Evolutionary conservation across 1,139 yeast genomes (phyloP).

Genomic region (Maudiozyma humilis): DNA sequence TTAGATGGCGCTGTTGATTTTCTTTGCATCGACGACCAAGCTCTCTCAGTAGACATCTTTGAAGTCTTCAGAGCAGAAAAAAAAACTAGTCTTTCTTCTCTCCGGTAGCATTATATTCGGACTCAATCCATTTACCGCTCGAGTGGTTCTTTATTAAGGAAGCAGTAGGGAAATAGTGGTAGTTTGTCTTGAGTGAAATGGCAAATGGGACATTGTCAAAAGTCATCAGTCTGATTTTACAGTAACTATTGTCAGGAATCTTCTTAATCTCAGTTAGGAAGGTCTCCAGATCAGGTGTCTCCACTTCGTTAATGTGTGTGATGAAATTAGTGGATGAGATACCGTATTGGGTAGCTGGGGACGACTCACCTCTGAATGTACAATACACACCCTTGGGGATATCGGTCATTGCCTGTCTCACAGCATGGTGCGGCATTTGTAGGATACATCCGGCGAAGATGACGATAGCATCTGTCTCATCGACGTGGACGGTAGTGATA

Average conservation of each 20-base stretch:
- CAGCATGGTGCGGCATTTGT: slow-evolving; percentile 63
- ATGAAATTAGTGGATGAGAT: slow-evolving; percentile 73
- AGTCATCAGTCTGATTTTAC: slow-evolving; percentile 71
- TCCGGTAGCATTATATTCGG: slow-evolving; percentile 28
- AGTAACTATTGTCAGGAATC: slow-evolving; percentile 73
- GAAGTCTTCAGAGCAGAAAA: neutral
- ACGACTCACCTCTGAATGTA: slow-evolving; percentile 63
- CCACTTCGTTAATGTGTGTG: slow-evolving; percentile 76
- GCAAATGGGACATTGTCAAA: slow-evolving; percentile 84
- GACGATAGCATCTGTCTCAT: slow-evolving; percentile 60
- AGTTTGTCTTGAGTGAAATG: slow-evolving; percentile 75
- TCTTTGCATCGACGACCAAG: too few species aligned
- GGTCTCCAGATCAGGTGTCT: slow-evolving; percentile 59
- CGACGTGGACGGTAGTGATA: slow-evolving; percentile 51
- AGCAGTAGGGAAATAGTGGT: slow-evolving; percentile 83
- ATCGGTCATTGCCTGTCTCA: slow-evolving; percentile 63
- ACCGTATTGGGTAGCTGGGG: slow-evolving; percentile 83
- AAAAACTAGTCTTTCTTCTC: slow-evolving; percentile 5
- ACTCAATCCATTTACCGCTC: slow-evolving; percentile 46
- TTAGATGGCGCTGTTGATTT: too few species aligned
- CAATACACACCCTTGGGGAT: slow-evolving; percentile 81
- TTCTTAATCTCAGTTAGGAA: slow-evolving; percentile 56
- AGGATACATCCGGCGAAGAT: slow-evolving; percentile 75
- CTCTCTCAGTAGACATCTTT: too few species aligned
- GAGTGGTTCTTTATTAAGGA: slow-evolving; percentile 46